These are phyloP conservation scores for Elongisporangium senticosum DNA, from an alignment of 352 stramenopile species.

Conservation along the genomic window DNA sequence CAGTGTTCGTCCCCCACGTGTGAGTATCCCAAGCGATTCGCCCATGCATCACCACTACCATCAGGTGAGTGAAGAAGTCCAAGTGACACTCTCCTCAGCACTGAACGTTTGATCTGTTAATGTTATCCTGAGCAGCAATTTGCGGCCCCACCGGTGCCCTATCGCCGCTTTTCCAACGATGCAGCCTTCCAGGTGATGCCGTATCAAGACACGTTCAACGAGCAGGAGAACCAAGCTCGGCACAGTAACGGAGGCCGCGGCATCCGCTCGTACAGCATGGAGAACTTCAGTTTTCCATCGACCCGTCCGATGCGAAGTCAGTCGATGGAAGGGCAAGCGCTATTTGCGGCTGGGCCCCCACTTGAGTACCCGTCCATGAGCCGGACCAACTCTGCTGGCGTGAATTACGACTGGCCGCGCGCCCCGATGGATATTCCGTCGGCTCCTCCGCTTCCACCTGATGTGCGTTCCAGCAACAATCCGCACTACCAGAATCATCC, in stretches of 20 bases:
- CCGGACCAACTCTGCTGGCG: constrained; percentile 53
- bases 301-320: constrained; percentile 61
- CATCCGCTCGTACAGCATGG: constrained; percentile 75
- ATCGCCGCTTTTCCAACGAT: constrained; percentile 72
- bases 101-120: not conserved
- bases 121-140: constrained; percentile 16
- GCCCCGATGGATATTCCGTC: constrained; percentile 25
- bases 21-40: constrained; percentile 61
- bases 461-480: constrained; percentile 21
- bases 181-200: constrained; percentile 37
- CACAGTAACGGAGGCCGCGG: constrained; percentile 35
- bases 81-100: constrained; percentile 4
- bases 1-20: constrained; percentile 52
- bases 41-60: constrained; percentile 57
- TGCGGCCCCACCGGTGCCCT: constrained; percentile 37
- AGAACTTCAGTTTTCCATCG: constrained; percentile 50
- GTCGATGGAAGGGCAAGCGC: constrained; percentile 64
- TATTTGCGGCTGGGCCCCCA: constrained; percentile 40
- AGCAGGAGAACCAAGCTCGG: constrained; percentile 45
- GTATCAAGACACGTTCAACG: constrained; percentile 56
- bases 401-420: constrained; percentile 64
- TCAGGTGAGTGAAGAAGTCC: constrained; percentile 23
- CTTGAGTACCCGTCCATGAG: constrained; percentile 54
- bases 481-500: constrained; percentile 48
- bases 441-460: constrained; percentile 59